Base-by-base conservation (phyloP, 1,284 basidiomycete genomes). In the Ustilago tritici region DNA sequence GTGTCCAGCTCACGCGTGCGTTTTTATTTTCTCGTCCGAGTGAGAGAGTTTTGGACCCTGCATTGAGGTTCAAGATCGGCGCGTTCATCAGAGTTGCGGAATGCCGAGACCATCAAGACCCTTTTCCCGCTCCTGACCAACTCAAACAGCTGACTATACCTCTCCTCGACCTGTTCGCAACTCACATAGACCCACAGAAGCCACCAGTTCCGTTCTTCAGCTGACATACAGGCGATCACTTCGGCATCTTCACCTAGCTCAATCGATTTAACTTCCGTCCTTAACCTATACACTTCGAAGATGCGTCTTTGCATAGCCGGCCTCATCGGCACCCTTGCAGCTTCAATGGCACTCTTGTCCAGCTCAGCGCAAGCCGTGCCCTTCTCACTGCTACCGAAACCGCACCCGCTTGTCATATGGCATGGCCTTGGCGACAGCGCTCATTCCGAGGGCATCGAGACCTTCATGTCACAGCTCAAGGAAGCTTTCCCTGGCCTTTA, bases 361-460 rank as follows among this genome's bases (percentile, higher is more conserved):
- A 54, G 38, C 17, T 15, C 60, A 2, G 36, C 63, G 15, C 43
- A 61, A 43, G 66, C 70, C 5, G 55, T 59, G 0, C 67, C 78
- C 2, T 67, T 68, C 57, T 68, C 70, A 19, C 35, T 77, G 36
- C 40, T 65, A 9, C 70, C 78, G 9, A 73, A 74, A 35, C 73
- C 78, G 23, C 78, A 76, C 38, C 82, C 80, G 10, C 76, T 98
- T 46, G 95, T 97, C 40, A 88, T 98, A 68, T 98, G 95, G 96
- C 96, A 99, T 87, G 96, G 96, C 7, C 89, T 98, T 50, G 95
- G 93, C 88, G 90, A 90, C 83, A 88, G 88, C 35, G 88, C 87
- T 28, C 85, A 88, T 53, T 87, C 87, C 2, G 77, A 85, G 9
- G 87, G 87, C 10, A 87, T 89, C 75, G 59, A 91, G 91, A 88